Evolutionary conservation across 2,329 filamentous ascomycete genomes (phyloP).

Genomic region (Cadophora sp.): DNA sequence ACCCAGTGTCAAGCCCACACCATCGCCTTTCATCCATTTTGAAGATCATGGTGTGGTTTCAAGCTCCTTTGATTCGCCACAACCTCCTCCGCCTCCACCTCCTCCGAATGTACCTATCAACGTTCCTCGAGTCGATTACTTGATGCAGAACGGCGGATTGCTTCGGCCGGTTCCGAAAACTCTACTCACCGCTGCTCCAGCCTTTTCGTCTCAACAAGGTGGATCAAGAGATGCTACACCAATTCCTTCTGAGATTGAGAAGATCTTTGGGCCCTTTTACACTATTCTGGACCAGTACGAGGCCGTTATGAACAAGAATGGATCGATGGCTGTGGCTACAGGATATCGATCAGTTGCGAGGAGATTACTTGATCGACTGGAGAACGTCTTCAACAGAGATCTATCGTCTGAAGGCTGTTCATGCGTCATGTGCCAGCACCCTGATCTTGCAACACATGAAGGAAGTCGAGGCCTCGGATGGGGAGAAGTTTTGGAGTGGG

Average conservation of each 20-base stretch:
- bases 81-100: slow-evolving; percentile 77
- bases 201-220: slow-evolving; percentile 56
- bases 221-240: slow-evolving; percentile 44
- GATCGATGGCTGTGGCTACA: slow-evolving; percentile 92
- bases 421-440: slow-evolving; percentile 79
- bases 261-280: slow-evolving; percentile 83
- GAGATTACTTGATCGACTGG: slow-evolving; percentile 84
- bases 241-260: slow-evolving; percentile 64
- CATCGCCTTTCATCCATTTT: slow-evolving; percentile 46
- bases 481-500: slow-evolving; percentile 94
- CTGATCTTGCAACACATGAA: slow-evolving; percentile 51
- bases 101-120: slow-evolving; percentile 63
- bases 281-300: slow-evolving; percentile 86
- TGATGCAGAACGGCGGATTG: slow-evolving; percentile 87
- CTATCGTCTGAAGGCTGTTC: slow-evolving; percentile 85
- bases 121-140: slow-evolving; percentile 86
- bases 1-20: slow-evolving; percentile 40
- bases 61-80: slow-evolving; percentile 42
- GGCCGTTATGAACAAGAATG: slow-evolving; percentile 79
- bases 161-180: slow-evolving; percentile 73
- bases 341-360: slow-evolving; percentile 95
- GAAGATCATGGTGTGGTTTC: slow-evolving; percentile 42
- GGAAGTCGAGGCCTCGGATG: slow-evolving; percentile 79
- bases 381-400: slow-evolving; percentile 93
- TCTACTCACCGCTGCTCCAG: slow-evolving; percentile 70